Evolutionary conservation across 495 filamentous ascomycete genomes (phyloP), one percentile per base, ranked within the genome.

Genomic region (Pyrenopolyporus hunteri): DNA sequence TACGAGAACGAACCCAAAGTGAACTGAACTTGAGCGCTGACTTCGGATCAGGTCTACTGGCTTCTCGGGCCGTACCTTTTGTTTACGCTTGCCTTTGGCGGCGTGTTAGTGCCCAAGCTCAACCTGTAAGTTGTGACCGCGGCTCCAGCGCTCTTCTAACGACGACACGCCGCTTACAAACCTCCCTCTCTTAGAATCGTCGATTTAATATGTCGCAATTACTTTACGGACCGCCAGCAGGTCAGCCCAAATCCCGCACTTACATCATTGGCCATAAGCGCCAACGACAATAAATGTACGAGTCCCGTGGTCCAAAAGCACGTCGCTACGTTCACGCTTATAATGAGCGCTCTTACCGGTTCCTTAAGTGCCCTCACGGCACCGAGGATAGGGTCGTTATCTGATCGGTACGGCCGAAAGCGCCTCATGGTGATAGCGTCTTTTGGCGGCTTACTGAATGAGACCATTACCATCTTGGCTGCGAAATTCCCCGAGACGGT

Each of bases 361-460:
- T 74, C 88, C 2, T 71, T 96, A 2, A 81, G 82, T 48, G 91
- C 92, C 5, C 67, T 97, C 60, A 85, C 85, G 17, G 87, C 88
- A 39, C 94, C 94, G 2, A 90, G 89, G 53, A 71, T 98, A 3
- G 94, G 94, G 2, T 82, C 87, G 0, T 74, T 97, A 16, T 97
- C 93, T 1, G 94, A 98, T 77, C 86, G 90, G 4, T 90, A 92
- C 74, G 94, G 94, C 1, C 83, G 94, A 40, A 90, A 86, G 37
- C 78, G 68, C 13, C 68, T 96, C 31, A 83, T 98, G 49, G 80
- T 86, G 10, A 62, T 90, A 26, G 81, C 84, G 17, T 86, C 87
- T 9, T 69, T 83, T 1, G 92, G 91, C 6, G 82, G 85, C 33
- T 77, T 96, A 0, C 42, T 84, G 1, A 80, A 76, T 37, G 94